Evolutionary conservation across 352 stramenopile species (phyloP), one percentile per base, ranked within the genome.

Genomic region (Peronosclerospora sorghi): DNA sequence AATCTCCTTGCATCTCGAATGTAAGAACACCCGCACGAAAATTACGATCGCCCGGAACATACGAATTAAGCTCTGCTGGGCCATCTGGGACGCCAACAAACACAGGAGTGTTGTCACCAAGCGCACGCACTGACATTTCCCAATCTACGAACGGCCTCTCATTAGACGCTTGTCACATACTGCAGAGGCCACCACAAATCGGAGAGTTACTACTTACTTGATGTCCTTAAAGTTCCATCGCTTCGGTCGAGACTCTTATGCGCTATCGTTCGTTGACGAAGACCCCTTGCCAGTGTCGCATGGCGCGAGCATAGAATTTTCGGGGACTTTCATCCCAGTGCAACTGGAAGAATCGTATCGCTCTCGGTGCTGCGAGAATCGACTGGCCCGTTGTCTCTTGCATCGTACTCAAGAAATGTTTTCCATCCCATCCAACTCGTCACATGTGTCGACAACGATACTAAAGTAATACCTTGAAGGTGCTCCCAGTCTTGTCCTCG

Each of bases 91-190:
- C 52, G 9, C 81, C 81, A 20, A 90, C 58, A 70, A 87, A 89
- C 2, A 93, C 60, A 17, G 81, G 70, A 13, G 41, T 62, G 23
- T n/a, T n/a, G n/a, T 73, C 60, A 37, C 48, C 54, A 59, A 87
- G 49, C 8, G 52, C 30, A 29, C 65, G 56, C 23, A 86, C 59
- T 5, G 65, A 74, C 0, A 90, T 56, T 37, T 93, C 71, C 75
- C 77, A 93, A 54, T 86, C n/a, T n/a, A 93, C 81, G 77, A 93
- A 32, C 62, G 63, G 0, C 81, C 81, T 35, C 64, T 66, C 13
- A 45, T 61, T 6, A 91, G 64, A 3, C 42, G 23, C 39, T 81
- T 74, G 27, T 88, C 59, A 39, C 83, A 86, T 2, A 93, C 69
- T 2, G 68, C 74, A 37, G 91, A 6, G 55, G 0, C 73, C 78